Percentiles rank a stretch among this genome's conserved stretches.
Evolutionary conservation across 768 basidiomycete genomes (phyloP).

Genomic region (Serendipita indica): DNA sequence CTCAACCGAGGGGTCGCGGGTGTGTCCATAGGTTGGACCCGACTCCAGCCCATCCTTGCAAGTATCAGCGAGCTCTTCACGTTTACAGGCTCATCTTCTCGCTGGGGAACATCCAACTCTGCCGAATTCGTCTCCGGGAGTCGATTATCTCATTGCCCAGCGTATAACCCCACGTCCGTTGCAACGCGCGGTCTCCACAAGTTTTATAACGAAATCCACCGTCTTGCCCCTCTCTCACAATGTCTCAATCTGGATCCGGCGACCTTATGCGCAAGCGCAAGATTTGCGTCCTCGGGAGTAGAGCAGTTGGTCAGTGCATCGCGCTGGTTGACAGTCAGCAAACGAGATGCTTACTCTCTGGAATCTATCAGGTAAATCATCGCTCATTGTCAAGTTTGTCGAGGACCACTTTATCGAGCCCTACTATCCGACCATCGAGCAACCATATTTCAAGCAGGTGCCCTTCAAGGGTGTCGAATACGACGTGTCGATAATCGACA

Average conservation of each 20-base stretch:
- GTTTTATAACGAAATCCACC: not conserved
- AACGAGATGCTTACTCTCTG: constrained; percentile 7
- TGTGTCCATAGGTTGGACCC: too few relatives aligned
- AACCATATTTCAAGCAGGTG: constrained; percentile 71
- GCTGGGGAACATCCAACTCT: too few relatives aligned
- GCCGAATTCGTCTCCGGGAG: too few relatives aligned
- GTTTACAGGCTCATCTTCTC: too few relatives aligned
- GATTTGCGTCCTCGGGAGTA: constrained; percentile 75
- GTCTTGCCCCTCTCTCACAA: not conserved
- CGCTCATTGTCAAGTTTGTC: constrained; percentile 83
- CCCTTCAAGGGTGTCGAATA: constrained; percentile 81
- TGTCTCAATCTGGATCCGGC: constrained; percentile 2
- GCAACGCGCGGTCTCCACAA: not conserved
- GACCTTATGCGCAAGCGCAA: constrained; percentile 56
- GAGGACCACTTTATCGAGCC: constrained; percentile 82
- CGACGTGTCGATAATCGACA: constrained; percentile 95
- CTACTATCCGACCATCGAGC: constrained; percentile 94
- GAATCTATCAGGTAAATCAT: constrained; percentile 57
- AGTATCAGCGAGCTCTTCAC: too few relatives aligned
- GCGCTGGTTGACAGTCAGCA: constrained; percentile 5
- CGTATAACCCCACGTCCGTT: too few relatives aligned
- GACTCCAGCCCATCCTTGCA: too few relatives aligned
- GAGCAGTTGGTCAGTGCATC: constrained; percentile 64
- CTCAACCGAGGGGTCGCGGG: too few relatives aligned
- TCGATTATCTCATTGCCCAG: too few relatives aligned